Evolutionary conservation across 345 rosid genomes (phyloP).

Genomic region (Bretschneidera sinensis): DNA sequence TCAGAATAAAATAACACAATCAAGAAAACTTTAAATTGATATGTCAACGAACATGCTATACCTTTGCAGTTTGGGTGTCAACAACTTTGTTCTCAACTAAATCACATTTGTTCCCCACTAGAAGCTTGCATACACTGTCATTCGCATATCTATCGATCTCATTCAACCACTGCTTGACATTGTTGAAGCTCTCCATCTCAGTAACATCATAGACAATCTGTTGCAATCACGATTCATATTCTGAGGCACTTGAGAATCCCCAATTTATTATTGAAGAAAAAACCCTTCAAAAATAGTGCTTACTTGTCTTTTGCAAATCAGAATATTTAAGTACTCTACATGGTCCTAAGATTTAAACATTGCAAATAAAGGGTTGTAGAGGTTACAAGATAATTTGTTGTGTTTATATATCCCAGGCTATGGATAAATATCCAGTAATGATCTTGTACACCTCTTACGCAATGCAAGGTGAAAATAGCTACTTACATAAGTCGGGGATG

Average conservation of each 20-base stretch:
- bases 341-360: no score
- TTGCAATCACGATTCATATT: slow-evolving; percentile 2
- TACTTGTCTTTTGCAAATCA: no score
- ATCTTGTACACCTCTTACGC: no score
- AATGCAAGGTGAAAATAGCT: no score
- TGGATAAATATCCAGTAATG: no score
- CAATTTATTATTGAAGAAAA: background rate
- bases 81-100: slow-evolving; percentile 75
- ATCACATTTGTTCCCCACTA: slow-evolving; percentile 84
- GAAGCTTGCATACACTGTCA: slow-evolving; percentile 86
- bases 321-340: no score
- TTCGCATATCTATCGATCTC: slow-evolving; percentile 87
- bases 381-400: no score
- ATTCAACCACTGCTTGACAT: slow-evolving; percentile 82
- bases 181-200: slow-evolving; percentile 87
- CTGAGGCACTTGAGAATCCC: slow-evolving; percentile 1
- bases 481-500: background rate
- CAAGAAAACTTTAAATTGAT: background rate
- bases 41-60: slow-evolving; percentile 8
- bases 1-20: background rate
- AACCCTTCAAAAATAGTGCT: no score
- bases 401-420: no score
- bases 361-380: no score
- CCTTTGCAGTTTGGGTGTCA: slow-evolving; percentile 83
- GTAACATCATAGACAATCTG: slow-evolving; percentile 86